These are phyloP conservation scores for Holtermanniella nyarrowii DNA, from an alignment of 768 basidiomycete genomes.

Conservation along the genomic window DNA sequence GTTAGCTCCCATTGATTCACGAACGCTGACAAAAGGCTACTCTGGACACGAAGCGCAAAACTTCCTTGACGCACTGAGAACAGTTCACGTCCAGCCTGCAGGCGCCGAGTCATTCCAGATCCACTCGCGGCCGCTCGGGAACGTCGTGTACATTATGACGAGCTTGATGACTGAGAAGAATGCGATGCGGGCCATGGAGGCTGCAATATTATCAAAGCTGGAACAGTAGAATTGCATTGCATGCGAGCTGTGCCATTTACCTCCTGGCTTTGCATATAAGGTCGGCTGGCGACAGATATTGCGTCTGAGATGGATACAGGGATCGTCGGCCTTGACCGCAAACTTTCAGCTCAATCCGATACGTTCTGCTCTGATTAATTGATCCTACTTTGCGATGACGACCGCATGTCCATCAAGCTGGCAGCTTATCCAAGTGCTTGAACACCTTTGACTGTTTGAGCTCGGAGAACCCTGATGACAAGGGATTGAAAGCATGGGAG, in stretches of 20 bases:
- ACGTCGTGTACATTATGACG: conserved; percentile 44
- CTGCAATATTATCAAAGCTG: conserved; percentile 48
- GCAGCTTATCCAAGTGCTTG: too few species aligned
- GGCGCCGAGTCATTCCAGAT: conserved; percentile 55
- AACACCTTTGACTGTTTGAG: too few species aligned
- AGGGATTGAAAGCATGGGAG: too few species aligned
- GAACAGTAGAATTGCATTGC: neutral
- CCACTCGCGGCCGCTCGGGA: conserved; percentile 78
- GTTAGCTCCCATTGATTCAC: conserved; percentile 42
- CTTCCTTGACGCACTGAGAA: conserved; percentile 50
- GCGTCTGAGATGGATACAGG: too few species aligned
- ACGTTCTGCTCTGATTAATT: too few species aligned
- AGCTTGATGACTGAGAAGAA: conserved; percentile 30
- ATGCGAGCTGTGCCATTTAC: neutral
- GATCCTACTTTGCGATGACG: too few species aligned
- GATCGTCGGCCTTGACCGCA: too few species aligned
- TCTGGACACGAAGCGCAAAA: conserved; percentile 55
- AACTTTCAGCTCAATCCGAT: too few species aligned
- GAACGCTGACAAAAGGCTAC: conserved; percentile 46
- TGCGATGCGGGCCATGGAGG: conserved; percentile 42
- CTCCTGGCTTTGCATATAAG: too few species aligned
- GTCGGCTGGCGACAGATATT: too few species aligned
- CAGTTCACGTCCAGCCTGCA: conserved; percentile 14
- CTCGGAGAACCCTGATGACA: too few species aligned
- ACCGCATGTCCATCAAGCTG: too few species aligned